phyloP scores from a whole-genome alignment of 768 basidiomycete species.

The Panaeolus cyanescens region DNA sequence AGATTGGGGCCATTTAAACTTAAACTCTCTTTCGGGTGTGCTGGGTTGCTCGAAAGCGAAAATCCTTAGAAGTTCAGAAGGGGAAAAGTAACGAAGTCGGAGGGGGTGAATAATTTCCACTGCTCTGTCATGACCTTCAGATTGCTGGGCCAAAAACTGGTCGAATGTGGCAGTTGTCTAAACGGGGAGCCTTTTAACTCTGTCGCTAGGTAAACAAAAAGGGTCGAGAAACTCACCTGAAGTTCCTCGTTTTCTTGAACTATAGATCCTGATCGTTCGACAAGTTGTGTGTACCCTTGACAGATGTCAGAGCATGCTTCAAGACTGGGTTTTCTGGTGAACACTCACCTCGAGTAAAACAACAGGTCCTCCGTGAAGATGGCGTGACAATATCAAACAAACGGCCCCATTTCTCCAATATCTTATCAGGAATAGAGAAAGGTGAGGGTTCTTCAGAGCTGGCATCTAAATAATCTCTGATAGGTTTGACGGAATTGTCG shows the following conservation, averaged over 20 bases:
- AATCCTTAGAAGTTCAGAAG: slow-evolving; percentile 68
- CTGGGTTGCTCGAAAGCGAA: slow-evolving; percentile 53
- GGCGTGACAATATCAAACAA: slow-evolving; percentile 80
- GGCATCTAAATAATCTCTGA: slow-evolving; percentile 46
- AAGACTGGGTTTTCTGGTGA: background rate
- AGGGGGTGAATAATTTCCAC: slow-evolving; percentile 59
- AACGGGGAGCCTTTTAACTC: background rate
- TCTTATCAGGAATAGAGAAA: slow-evolving; percentile 53
- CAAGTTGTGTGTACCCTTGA: slow-evolving; percentile 73
- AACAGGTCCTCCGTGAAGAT: slow-evolving; percentile 63
- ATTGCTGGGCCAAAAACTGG: slow-evolving; percentile 49
- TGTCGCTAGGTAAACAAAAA: background rate
- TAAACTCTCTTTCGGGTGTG: slow-evolving; percentile 5
- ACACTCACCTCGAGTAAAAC: slow-evolving; percentile 73
- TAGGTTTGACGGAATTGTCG: slow-evolving; percentile 11
- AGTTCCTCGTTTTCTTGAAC: slow-evolving; percentile 69
- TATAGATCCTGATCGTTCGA: slow-evolving; percentile 78
- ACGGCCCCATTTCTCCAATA: slow-evolving; percentile 74
- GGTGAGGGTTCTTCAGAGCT: slow-evolving; percentile 21
- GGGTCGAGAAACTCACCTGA: slow-evolving; percentile 47
- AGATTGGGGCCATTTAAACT: slow-evolving; percentile 63
- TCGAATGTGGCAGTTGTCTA: slow-evolving; percentile 67
- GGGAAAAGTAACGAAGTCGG: slow-evolving; percentile 75
- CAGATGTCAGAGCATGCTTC: too few species aligned
- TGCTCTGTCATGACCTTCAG: slow-evolving; percentile 39